Percentiles rank a stretch among this genome's conserved stretches.
Evolutionary conservation across 345 rosid species (phyloP).

Genomic region (Ricinus communis): DNA sequence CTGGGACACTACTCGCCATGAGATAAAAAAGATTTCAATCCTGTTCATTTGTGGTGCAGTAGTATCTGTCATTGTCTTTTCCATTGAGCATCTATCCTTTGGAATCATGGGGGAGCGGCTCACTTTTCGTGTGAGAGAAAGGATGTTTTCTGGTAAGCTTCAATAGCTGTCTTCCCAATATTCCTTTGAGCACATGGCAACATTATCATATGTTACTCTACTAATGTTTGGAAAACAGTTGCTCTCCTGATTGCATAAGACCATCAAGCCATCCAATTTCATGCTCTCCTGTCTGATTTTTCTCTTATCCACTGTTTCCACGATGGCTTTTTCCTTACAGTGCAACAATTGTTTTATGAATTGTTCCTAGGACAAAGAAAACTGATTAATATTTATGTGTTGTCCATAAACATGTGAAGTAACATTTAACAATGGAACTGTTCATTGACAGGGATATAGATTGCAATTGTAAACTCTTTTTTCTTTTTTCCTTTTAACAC

Average conservation of each 20-base stretch:
- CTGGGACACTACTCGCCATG: slow-evolving; percentile 71
- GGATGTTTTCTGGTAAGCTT: slow-evolving; percentile 66
- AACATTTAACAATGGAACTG: not conserved
- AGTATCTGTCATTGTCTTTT: slow-evolving; percentile 57
- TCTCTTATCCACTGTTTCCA: too few species aligned
- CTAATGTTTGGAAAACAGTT: not conserved
- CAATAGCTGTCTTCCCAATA: not conserved
- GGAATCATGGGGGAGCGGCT: slow-evolving; percentile 94
- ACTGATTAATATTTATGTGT: too few species aligned
- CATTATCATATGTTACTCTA: not conserved
- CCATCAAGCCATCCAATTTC: too few species aligned
- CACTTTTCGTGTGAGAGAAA: slow-evolving; percentile 85
- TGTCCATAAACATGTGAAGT: too few species aligned
- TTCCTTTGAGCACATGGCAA: not conserved
- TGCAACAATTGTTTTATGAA: too few species aligned
- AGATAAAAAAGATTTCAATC: slow-evolving; percentile 68
- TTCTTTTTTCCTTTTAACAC: not conserved
- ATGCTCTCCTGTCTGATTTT: too few species aligned
- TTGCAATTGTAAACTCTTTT: not conserved
- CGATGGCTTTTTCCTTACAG: too few species aligned
- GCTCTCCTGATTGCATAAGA: not conserved
- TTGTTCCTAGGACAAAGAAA: too few species aligned
- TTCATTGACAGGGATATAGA: not conserved
- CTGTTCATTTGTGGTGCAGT: slow-evolving; percentile 70
- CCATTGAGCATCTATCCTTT: slow-evolving; percentile 66